Percentiles rank a stretch among this genome's conserved stretches.
phyloP scores from a whole-genome alignment of 129 eudicot genomes.

The Flaveria trinervia region DNA sequence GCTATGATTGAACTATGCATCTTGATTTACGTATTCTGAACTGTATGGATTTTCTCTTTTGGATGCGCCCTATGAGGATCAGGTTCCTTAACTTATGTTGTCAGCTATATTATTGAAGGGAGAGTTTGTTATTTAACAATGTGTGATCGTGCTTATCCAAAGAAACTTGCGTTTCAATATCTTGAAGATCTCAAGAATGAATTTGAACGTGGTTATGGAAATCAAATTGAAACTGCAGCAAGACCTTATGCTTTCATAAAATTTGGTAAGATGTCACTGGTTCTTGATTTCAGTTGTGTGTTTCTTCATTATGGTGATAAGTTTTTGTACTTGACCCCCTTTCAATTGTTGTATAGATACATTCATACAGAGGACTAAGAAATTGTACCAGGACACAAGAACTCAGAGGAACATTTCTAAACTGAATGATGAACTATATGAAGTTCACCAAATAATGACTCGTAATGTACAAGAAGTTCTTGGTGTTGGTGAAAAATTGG shows the following conservation, averaged over 20 bases:
- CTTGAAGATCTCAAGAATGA: constrained; percentile 94
- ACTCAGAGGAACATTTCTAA: constrained; percentile 91
- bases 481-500: constrained; percentile 99
- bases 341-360: constrained; percentile 54
- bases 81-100: constrained; percentile 45
- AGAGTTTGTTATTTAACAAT: constrained; percentile 94
- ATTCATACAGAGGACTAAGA: constrained; percentile 90
- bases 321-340: neutral
- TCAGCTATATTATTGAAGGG: constrained; percentile 90
- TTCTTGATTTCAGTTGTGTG: neutral
- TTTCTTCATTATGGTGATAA: neutral
- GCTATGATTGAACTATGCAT: constrained; percentile 17
- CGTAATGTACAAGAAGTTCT: constrained; percentile 99
- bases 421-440: constrained; percentile 97
- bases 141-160: constrained; percentile 99
- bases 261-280: constrained; percentile 56
- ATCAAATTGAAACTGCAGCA: constrained; percentile 99
- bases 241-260: constrained; percentile 97
- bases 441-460: constrained; percentile 99
- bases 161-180: constrained; percentile 96
- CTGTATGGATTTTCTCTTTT: neutral
- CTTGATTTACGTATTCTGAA: constrained; percentile 5
- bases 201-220: constrained; percentile 91
- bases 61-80: neutral
- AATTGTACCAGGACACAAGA: constrained; percentile 96